phyloP scores from a whole-genome alignment of 345 rosid species.

The Barbarea vulgaris region DNA sequence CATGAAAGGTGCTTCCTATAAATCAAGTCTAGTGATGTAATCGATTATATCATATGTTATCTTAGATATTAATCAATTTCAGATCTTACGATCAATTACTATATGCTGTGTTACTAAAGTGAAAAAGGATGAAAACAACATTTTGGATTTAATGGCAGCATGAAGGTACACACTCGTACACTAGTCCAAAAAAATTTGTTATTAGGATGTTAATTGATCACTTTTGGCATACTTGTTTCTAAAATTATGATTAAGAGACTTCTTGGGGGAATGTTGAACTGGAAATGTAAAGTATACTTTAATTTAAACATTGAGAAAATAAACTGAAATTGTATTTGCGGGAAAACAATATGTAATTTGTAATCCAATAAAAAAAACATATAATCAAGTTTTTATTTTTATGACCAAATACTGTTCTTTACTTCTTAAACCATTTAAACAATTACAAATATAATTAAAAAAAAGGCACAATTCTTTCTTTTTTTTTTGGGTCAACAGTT shows the following conservation, averaged over 20 bases:
- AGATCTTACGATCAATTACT: neutral
- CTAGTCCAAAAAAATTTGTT: neutral
- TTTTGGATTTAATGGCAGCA: constrained; percentile 13
- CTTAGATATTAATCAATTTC: neutral
- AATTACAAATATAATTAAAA: too few species aligned
- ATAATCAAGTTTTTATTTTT: too few species aligned
- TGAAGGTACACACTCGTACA: neutral
- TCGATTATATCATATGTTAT: constrained; percentile 37
- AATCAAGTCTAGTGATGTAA: constrained; percentile 35
- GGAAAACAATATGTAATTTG: too few species aligned
- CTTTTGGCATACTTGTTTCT: constrained; percentile 22
- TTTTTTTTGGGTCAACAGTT: too few species aligned
- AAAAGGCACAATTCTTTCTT: too few species aligned
- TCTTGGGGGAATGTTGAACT: neutral
- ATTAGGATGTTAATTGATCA: neutral
- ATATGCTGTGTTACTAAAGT: neutral
- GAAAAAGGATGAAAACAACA: neutral
- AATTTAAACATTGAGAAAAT: too few species aligned
- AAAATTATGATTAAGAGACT: neutral
- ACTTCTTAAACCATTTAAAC: too few species aligned
- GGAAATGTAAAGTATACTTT: too few species aligned
- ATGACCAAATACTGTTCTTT: too few species aligned
- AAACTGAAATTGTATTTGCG: too few species aligned
- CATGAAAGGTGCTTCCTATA: constrained; percentile 33
- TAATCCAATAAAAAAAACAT: too few species aligned